phyloP scores from a whole-genome alignment of 257 asterid genomes.

The Pogostemon cablin region DNA sequence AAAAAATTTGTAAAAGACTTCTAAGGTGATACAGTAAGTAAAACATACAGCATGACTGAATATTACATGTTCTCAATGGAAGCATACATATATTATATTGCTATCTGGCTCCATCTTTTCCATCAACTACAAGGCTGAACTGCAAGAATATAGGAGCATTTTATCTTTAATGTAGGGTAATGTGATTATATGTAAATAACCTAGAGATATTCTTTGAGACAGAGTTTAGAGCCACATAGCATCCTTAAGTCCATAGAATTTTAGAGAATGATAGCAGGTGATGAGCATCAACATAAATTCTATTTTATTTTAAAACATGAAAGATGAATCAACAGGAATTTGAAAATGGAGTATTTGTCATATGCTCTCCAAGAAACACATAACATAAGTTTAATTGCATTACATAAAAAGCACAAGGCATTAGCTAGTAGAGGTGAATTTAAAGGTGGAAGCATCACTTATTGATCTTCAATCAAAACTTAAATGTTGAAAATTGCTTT shows the following conservation, averaged over 20 bases:
- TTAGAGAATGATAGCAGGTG: conserved; percentile 15
- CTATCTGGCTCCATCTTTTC: conserved; percentile 92
- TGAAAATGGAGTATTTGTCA: neutral
- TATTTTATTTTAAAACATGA: conserved; percentile 2
- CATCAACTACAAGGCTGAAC: conserved; percentile 82
- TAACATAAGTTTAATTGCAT: too few species aligned
- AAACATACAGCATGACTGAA: conserved; percentile 86
- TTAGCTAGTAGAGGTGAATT: too few species aligned
- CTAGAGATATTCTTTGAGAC: neutral
- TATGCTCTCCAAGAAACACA: neutral
- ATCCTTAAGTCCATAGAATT: neutral
- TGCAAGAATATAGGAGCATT: conserved; percentile 43
- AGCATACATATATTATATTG: conserved; percentile 82
- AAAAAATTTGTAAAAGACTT: conserved; percentile 26
- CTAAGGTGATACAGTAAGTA: conserved; percentile 64
- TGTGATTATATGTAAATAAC: conserved; percentile 10
- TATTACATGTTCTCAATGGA: conserved; percentile 98
- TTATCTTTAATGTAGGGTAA: conserved; percentile 4
- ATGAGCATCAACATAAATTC: too few species aligned
- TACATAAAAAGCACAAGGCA: too few species aligned
- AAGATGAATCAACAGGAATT: neutral
- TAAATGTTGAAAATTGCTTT: too few species aligned
- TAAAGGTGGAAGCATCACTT: neutral
- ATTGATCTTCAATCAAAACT: too few species aligned
- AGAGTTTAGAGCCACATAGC: neutral